A percentile compares a stretch with the other conserved stretches of the same genome.
These are phyloP conservation scores for Tuber calosporum DNA, from an alignment of 495 filamentous ascomycete genomes.

Conservation along the genomic window DNA sequence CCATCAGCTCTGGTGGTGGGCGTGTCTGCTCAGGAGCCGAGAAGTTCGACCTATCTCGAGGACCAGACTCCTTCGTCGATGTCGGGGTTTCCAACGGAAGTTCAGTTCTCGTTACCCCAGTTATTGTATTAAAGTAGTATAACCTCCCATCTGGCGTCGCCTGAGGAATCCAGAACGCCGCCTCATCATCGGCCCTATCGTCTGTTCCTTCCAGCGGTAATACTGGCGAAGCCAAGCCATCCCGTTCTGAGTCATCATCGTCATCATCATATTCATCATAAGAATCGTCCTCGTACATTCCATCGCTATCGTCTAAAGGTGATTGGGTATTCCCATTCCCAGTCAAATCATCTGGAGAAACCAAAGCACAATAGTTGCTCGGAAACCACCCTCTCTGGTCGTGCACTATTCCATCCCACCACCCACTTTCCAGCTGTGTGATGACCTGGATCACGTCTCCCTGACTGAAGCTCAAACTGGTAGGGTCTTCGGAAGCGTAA, in stretches of 20 bases:
- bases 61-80: conserved; percentile 71
- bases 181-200: conserved; percentile 68
- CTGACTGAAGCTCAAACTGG: conserved; percentile 88
- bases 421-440: conserved; percentile 93
- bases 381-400: conserved; percentile 96
- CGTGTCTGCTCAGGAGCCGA: conserved; percentile 83
- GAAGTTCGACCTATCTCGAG: conserved; percentile 77
- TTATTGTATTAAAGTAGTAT: conserved; percentile 98
- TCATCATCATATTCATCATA: conserved; percentile 65
- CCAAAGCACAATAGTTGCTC: conserved; percentile 91
- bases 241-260: conserved; percentile 57
- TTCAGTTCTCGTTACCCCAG: conserved; percentile 85
- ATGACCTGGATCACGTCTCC: conserved; percentile 97
- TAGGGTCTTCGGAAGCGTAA: conserved; percentile 93
- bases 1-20: conserved; percentile 87
- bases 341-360: conserved; percentile 62
- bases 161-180: conserved; percentile 97
- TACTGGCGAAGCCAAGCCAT: conserved; percentile 50
- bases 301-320: conserved; percentile 47
- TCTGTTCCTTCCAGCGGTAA: conserved; percentile 64
- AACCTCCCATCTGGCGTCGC: conserved; percentile 86
- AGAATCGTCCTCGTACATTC: conserved; percentile 58
- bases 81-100: conserved; percentile 86
- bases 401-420: conserved; percentile 98
- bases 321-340: conserved; percentile 47